These are phyloP conservation scores for Coprinopsis cinerea DNA, from an alignment of 768 basidiomycete species.

Conservation along the genomic window DNA sequence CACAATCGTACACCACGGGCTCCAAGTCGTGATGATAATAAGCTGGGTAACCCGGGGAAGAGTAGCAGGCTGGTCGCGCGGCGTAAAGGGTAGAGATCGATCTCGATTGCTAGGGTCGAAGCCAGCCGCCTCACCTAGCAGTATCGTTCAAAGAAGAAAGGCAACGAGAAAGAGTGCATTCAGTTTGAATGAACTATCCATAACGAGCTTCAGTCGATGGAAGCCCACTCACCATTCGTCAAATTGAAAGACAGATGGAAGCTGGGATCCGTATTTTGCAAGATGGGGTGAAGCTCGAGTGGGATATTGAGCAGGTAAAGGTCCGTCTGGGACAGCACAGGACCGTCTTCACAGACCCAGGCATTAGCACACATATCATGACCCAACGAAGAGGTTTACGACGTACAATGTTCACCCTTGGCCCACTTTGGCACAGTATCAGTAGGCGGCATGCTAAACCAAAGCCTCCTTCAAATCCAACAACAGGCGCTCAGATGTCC, in stretches of 20 bases:
- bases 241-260: slow-evolving; percentile 74
- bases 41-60: slow-evolving; percentile 14
- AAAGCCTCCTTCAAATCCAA: no score
- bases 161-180: neutral
- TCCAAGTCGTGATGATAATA: slow-evolving; percentile 45
- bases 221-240: slow-evolving; percentile 44
- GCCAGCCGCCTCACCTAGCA: slow-evolving; percentile 52
- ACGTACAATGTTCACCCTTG: slow-evolving; percentile 8
- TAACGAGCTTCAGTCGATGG: neutral
- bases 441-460: no score
- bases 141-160: neutral
- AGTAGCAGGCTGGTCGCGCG: slow-evolving; percentile 21
- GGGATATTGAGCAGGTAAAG: slow-evolving; percentile 70
- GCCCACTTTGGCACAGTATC: slow-evolving; percentile 8
- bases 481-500: no score
- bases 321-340: slow-evolving; percentile 74
- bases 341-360: slow-evolving; percentile 50
- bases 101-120: slow-evolving; percentile 56
- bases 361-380: neutral
- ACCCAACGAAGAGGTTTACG: neutral
- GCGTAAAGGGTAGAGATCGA: slow-evolving; percentile 47
- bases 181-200: neutral
- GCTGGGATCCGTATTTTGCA: slow-evolving; percentile 37
- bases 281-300: slow-evolving; percentile 69
- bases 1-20: slow-evolving; percentile 73